These are phyloP conservation scores for Verticillium nonalfalfae DNA, from an alignment of 2,329 filamentous ascomycete species.

Conservation along the genomic window DNA sequence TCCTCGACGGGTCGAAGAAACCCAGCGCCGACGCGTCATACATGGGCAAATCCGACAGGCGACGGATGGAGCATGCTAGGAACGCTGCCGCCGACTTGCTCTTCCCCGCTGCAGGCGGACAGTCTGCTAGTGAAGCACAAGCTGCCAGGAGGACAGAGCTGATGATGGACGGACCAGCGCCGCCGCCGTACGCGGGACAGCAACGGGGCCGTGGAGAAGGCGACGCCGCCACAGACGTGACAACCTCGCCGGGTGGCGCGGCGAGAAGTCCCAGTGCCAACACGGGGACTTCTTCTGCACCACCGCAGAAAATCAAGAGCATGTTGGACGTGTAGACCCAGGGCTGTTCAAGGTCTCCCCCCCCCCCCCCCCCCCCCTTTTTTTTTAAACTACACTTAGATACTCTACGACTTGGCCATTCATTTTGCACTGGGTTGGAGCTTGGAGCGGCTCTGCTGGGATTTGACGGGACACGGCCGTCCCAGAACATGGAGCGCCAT, in stretches of 20 bases:
- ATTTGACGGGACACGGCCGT: not conserved
- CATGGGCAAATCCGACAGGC: slow-evolving; percentile 34
- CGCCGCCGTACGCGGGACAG: slow-evolving; percentile 29
- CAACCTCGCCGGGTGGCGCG: slow-evolving; percentile 15
- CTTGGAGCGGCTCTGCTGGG: not conserved
- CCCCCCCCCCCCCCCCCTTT: too few relatives aligned
- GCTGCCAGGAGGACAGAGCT: slow-evolving; percentile 30
- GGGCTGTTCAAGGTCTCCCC: not conserved
- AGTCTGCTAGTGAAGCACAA: slow-evolving; percentile 15
- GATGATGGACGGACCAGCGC: slow-evolving; percentile 35
- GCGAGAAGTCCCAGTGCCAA: slow-evolving; percentile 27
- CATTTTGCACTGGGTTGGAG: not conserved
- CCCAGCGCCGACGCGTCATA: slow-evolving; percentile 22
- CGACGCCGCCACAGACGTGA: slow-evolving; percentile 10
- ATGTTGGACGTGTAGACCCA: slow-evolving; percentile 46
- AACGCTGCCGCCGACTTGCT: slow-evolving; percentile 37
- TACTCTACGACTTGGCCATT: not conserved
- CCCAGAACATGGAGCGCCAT: not conserved
- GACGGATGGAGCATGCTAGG: slow-evolving; percentile 36
- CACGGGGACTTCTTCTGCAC: slow-evolving; percentile 38
- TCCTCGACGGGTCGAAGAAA: slow-evolving; percentile 13
- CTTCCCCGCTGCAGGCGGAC: slow-evolving; percentile 34
- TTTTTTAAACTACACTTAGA: not conserved
- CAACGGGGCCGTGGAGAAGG: slow-evolving; percentile 14
- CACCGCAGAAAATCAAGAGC: slow-evolving; percentile 48